Conservation (phyloP, 345 rosid species). For the thale cress (Arabidopsis thaliana) region DNA sequence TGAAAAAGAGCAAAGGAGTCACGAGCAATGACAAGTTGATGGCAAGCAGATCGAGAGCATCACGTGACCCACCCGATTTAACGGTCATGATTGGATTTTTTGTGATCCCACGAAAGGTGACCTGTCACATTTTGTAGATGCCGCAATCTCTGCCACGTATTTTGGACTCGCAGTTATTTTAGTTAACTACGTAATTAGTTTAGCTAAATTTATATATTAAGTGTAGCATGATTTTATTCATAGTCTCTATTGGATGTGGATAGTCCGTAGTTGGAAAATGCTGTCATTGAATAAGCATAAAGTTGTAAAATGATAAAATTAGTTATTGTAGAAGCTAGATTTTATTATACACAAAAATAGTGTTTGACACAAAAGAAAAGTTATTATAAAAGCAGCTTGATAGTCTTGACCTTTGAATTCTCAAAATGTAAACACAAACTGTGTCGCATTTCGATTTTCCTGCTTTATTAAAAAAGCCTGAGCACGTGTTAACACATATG, state of each 20-base stretch:
- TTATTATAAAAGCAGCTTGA: conserved; percentile 36
- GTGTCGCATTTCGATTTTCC: conserved; percentile 20
- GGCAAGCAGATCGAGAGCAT: conserved; percentile 47
- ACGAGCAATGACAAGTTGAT: conserved; percentile 44
- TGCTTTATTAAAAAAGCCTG: conserved; percentile 50
- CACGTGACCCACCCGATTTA: conserved; percentile 49
- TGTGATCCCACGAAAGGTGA: conserved; percentile 33
- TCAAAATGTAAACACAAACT: neutral
- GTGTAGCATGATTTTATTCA: conserved; percentile 15
- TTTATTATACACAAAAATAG: conserved; percentile 1
- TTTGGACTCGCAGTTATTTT: conserved; percentile 9
- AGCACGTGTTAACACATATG: conserved; percentile 69
- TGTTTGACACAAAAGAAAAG: conserved; percentile 4
- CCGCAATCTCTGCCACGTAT: conserved; percentile 43
- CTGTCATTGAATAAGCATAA: conserved; percentile 13
- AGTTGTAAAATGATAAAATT: neutral
- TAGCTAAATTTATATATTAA: conserved; percentile 16
- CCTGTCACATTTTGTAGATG: conserved; percentile 40
- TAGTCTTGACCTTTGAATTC: conserved; percentile 30
- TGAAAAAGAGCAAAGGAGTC: conserved; percentile 24
- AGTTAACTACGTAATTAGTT: neutral
- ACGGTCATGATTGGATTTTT: conserved; percentile 44
- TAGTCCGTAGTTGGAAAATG: conserved; percentile 42
- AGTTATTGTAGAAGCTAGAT: conserved; percentile 9
- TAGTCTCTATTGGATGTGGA: conserved; percentile 13